phyloP scores from a whole-genome alignment of 176 grass and related monocot genomes.

The Avena sativa region DNA sequence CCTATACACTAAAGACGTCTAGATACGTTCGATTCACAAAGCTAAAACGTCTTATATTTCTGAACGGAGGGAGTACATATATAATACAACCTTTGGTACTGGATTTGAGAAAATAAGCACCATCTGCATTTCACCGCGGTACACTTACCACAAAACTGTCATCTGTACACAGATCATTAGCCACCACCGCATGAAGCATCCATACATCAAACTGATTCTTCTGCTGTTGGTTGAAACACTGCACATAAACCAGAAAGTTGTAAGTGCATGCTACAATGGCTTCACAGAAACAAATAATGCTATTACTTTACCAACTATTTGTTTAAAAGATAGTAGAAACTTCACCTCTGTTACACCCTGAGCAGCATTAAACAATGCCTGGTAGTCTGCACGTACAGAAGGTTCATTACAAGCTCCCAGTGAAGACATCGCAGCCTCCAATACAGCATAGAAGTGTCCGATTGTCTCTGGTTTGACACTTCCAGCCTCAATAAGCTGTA shows the following conservation, averaged over 20 bases:
- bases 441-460: slow-evolving; percentile 67
- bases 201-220: slow-evolving; percentile 79
- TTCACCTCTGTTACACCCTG: slow-evolving; percentile 73
- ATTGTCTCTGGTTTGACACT: slow-evolving; percentile 83
- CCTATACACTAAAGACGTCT: no score
- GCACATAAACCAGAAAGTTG: slow-evolving; percentile 43
- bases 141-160: slow-evolving; percentile 97
- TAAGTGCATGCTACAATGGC: slow-evolving; percentile 18
- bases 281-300: not conserved
- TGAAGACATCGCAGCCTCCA: slow-evolving; percentile 87
- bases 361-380: slow-evolving; percentile 63
- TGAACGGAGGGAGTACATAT: not conserved
- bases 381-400: slow-evolving; percentile 66
- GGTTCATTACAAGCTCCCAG: slow-evolving; percentile 69
- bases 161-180: slow-evolving; percentile 97
- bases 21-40: no score
- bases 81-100: not conserved
- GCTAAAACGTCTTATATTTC: no score
- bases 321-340: slow-evolving; percentile 17
- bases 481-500: slow-evolving; percentile 83
- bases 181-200: slow-evolving; percentile 78
- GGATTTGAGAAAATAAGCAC: not conserved
- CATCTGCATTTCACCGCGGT: not conserved
- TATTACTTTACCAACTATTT: not conserved
- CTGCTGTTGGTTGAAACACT: slow-evolving; percentile 75